Conservation (phyloP, 2,329 filamentous ascomycete genomes). For the Albifimbria verrucaria region DNA sequence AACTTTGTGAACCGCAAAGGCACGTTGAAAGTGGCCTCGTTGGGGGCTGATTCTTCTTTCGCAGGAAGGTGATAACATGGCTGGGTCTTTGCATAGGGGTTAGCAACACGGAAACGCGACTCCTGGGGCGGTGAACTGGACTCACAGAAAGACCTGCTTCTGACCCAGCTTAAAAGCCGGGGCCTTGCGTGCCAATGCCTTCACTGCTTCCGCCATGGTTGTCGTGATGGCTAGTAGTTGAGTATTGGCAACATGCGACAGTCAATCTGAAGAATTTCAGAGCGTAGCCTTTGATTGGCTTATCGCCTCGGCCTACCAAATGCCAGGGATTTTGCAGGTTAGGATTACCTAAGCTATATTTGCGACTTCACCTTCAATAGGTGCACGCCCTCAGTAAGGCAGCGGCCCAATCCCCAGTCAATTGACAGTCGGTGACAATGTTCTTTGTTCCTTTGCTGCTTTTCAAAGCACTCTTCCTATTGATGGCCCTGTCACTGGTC, state of each 20-base stretch:
- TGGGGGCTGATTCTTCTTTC: slow-evolving; percentile 67
- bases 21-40: slow-evolving; percentile 85
- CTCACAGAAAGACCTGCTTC: slow-evolving; percentile 56
- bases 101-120: not conserved
- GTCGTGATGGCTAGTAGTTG: slow-evolving; percentile 13
- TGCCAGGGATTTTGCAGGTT: not conserved
- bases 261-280: not conserved
- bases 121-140: slow-evolving; percentile 5
- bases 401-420: not conserved
- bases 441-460: not conserved
- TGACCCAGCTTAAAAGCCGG: slow-evolving; percentile 46
- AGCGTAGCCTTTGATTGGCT: not conserved
- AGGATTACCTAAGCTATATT: not conserved
- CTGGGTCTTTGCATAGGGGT: slow-evolving; percentile 58
- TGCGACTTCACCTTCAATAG: not conserved
- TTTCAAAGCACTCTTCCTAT: not conserved
- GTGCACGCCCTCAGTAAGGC: too few species aligned
- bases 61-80: slow-evolving; percentile 76
- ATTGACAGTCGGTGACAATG: not conserved
- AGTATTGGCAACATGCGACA: not conserved
- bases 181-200: slow-evolving; percentile 32
- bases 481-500: not conserved
- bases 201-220: slow-evolving; percentile 38
- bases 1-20: slow-evolving; percentile 94
- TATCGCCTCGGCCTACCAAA: not conserved